A percentile compares a stretch with the other conserved stretches of the same genome.
Evolutionary conservation across 2,329 filamentous ascomycete species (phyloP).

Genomic region (Coniochaeta ligniaria): DNA sequence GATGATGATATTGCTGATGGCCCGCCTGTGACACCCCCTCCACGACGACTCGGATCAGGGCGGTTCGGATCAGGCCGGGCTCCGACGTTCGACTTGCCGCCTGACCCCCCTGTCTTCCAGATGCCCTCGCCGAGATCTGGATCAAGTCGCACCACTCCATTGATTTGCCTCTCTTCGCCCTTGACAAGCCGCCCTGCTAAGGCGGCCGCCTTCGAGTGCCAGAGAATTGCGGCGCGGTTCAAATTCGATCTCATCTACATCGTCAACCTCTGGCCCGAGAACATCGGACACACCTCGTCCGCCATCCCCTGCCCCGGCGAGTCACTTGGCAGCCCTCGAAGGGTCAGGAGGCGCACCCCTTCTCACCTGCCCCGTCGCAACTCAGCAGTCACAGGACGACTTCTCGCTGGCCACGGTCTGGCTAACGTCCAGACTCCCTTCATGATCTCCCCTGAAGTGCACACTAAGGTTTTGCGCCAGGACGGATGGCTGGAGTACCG

Average conservation of each 20-base stretch:
- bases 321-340: conserved; percentile 4
- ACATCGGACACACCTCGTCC: conserved; percentile 1
- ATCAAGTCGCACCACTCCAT: conserved; percentile 15
- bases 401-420: conserved; percentile 49
- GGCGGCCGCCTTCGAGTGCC: conserved; percentile 45
- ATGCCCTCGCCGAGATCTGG: conserved; percentile 5
- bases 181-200: conserved; percentile 34
- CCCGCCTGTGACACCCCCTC: neutral
- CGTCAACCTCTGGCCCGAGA: conserved; percentile 48
- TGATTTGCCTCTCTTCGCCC: conserved; percentile 38
- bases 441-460: conserved; percentile 40
- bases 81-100: conserved; percentile 10
- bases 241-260: conserved; percentile 53
- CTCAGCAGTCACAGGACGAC: conserved; percentile 34
- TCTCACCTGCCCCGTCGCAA: conserved; percentile 10
- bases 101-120: conserved; percentile 6
- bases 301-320: conserved; percentile 2
- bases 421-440: conserved; percentile 43
- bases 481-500: conserved; percentile 47
- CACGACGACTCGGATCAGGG: neutral
- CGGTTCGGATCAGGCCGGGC: conserved; percentile 2
- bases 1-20: conserved; percentile 52
- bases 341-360: neutral
- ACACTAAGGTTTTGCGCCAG: conserved; percentile 39
- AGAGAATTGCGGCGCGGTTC: conserved; percentile 47